Conservation (phyloP, 495 filamentous ascomycete genomes). For the Xylaria telfairii region DNA sequence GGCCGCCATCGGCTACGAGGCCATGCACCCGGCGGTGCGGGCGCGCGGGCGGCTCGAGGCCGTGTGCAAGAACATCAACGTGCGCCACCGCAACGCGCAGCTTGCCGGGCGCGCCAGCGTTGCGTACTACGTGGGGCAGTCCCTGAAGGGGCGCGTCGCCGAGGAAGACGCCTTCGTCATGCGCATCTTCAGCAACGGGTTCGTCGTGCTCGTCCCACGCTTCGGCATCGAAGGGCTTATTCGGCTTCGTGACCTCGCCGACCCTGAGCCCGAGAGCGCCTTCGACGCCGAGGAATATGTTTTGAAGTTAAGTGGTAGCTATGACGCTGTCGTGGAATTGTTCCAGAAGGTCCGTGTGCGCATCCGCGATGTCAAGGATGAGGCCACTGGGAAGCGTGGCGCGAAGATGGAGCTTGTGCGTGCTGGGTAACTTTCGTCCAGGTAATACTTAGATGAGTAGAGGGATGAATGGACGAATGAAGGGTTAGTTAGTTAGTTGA, state of each 20-base stretch:
- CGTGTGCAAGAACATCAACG: slow-evolving; percentile 97
- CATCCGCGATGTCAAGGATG: slow-evolving; percentile 90
- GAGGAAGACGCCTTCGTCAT: slow-evolving; percentile 94
- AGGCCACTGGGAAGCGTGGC: slow-evolving; percentile 90
- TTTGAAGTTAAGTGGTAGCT: slow-evolving; percentile 62
- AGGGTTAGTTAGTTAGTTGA: too few relatives aligned
- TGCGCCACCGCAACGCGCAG: slow-evolving; percentile 95
- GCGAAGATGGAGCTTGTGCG: slow-evolving; percentile 71
- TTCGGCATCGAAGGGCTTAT: slow-evolving; percentile 96
- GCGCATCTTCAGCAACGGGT: slow-evolving; percentile 95
- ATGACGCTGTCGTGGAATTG: slow-evolving; percentile 70
- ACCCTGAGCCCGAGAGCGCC: slow-evolving; percentile 73
- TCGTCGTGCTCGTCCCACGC: slow-evolving; percentile 91
- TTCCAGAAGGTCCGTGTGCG: slow-evolving; percentile 89
- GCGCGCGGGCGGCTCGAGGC: slow-evolving; percentile 83
- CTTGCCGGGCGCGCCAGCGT: slow-evolving; percentile 90
- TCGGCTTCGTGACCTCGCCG: slow-evolving; percentile 78
- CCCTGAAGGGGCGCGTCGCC: slow-evolving; percentile 80
- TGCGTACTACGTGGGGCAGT: slow-evolving; percentile 97
- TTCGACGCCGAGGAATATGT: slow-evolving; percentile 87
- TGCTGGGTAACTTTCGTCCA: slow-evolving; percentile 5
- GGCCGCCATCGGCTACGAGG: slow-evolving; percentile 91
- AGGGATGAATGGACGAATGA: neutral
- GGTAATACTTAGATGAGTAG: too few relatives aligned
- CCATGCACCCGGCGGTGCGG: slow-evolving; percentile 74